A percentile compares a stretch with the other conserved stretches of the same genome.
Evolutionary conservation across 106 monocot species (phyloP).

Genomic region (Gastrodia elata): DNA sequence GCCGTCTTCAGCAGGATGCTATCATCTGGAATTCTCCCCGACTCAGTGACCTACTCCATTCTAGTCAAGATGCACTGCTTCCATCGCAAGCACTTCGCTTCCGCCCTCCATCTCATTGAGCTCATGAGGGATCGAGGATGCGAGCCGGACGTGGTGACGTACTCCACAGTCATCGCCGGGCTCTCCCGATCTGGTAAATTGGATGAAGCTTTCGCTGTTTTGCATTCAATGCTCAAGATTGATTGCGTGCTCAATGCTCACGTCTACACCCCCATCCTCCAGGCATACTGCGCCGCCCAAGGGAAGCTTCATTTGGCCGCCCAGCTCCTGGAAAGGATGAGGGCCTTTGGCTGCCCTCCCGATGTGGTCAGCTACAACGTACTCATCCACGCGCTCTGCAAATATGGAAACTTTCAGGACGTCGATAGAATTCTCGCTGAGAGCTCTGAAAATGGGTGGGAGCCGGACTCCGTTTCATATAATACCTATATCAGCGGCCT

Average conservation of each 20-base stretch:
- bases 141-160: constrained; percentile 34
- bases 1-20: constrained; percentile 31
- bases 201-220: constrained; percentile 27
- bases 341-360: constrained; percentile 25
- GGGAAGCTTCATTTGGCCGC: constrained; percentile 26
- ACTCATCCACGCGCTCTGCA: constrained; percentile 40
- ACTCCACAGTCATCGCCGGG: constrained; percentile 34
- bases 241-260: constrained; percentile 18
- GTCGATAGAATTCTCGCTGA: constrained; percentile 30
- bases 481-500: constrained; percentile 50
- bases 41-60: constrained; percentile 22
- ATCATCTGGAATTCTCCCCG: constrained; percentile 18
- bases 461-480: constrained; percentile 37
- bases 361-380: constrained; percentile 37
- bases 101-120: constrained; percentile 25
- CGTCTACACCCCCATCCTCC: constrained; percentile 35
- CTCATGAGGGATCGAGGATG: constrained; percentile 23
- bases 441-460: constrained; percentile 32
- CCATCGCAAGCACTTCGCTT: constrained; percentile 16
- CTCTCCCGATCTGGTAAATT: constrained; percentile 32
- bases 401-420: constrained; percentile 23
- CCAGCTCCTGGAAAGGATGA: constrained; percentile 30
- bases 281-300: constrained; percentile 19
- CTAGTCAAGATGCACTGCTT: constrained; percentile 41
- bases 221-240: constrained; percentile 21